Evolutionary conservation across 371 early-diverging fungal genomes (phyloP).

Genomic region (Umbelopsis sp.): DNA sequence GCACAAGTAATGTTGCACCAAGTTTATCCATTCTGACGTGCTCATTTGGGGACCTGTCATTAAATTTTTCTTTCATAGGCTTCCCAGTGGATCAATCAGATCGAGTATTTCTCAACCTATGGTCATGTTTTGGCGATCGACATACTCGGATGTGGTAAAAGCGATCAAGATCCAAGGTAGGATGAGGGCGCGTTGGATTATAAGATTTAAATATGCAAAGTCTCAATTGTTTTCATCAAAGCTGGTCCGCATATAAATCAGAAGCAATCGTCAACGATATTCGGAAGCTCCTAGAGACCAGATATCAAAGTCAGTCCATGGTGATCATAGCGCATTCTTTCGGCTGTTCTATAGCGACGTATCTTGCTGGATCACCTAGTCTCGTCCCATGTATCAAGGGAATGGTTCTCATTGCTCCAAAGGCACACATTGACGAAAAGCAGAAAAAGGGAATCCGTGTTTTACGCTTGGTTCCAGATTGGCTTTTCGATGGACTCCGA

Average conservation of each 20-base stretch:
- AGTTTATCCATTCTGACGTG: constrained; percentile 5
- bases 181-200: background rate
- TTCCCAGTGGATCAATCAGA: constrained; percentile 68
- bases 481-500: constrained; percentile 58
- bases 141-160: constrained; percentile 69
- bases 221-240: constrained; percentile 20
- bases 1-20: constrained; percentile 58
- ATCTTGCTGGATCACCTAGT: constrained; percentile 46
- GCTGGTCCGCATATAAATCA: constrained; percentile 62
- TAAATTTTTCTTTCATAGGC: constrained; percentile 41
- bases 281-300: constrained; percentile 48
- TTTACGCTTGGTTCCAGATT: constrained; percentile 56
- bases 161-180: constrained; percentile 58
- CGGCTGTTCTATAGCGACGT: constrained; percentile 66
- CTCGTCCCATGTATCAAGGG: constrained; percentile 50
- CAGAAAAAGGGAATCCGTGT: constrained; percentile 43
- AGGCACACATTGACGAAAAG: constrained; percentile 51
- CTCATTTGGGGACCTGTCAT: background rate
- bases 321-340: constrained; percentile 74
- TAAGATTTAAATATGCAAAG: background rate
- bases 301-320: constrained; percentile 62
- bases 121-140: constrained; percentile 74
- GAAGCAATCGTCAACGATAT: constrained; percentile 60
- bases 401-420: constrained; percentile 66
- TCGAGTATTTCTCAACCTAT: constrained; percentile 68